Conservation (phyloP, 441 rosid genomes). For the California macrophylla region DNA sequence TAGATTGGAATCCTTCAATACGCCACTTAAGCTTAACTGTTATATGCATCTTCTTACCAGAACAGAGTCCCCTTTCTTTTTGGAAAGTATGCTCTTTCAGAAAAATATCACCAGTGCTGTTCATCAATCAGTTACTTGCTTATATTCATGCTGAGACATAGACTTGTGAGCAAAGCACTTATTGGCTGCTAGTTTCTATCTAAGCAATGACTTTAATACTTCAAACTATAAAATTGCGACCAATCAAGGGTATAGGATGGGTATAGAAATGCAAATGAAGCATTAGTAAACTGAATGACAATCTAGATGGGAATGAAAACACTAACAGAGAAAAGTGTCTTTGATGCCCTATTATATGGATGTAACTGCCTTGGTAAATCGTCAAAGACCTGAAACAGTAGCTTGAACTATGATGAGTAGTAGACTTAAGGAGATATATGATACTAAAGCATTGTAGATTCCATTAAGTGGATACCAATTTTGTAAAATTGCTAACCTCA, state of each 20-base stretch:
- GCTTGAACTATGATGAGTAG: not conserved
- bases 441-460: not conserved
- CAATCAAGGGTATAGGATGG: not conserved
- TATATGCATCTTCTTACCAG: too few relatives aligned
- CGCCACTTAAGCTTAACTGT: too few relatives aligned
- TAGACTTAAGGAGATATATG: not conserved
- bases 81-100: too few relatives aligned
- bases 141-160: not conserved
- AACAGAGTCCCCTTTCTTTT: too few relatives aligned
- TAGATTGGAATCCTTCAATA: not conserved
- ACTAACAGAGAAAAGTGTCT: conserved; percentile 22
- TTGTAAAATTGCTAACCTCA: conserved; percentile 18
- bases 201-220: too few relatives aligned
- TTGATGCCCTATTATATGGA: conserved; percentile 21
- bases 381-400: conserved; percentile 16
- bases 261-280: not conserved
- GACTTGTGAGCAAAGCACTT: not conserved
- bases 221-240: not conserved
- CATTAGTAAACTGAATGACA: not conserved
- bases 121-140: not conserved
- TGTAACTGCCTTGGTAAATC: conserved; percentile 16
- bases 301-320: not conserved
- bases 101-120: not conserved
- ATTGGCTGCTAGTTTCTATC: too few relatives aligned
- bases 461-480: not conserved